A percentile compares a stretch with the other conserved stretches of the same genome.
phyloP scores from a whole-genome alignment of 495 filamentous ascomycete genomes.

The Tuber calosporum region DNA sequence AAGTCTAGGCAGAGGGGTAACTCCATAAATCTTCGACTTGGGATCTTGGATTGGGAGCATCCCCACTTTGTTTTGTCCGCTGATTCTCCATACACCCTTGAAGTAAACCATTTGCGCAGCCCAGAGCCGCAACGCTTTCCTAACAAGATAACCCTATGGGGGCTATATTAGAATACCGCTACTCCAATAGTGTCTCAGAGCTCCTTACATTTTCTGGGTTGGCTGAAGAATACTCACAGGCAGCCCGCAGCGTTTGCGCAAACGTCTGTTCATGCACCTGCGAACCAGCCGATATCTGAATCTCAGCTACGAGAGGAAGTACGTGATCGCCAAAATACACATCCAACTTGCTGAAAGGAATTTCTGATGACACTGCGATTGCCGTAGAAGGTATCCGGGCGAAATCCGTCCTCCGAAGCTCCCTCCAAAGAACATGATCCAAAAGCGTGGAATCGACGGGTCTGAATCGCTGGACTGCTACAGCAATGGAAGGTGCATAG shows the following conservation, averaged over 20 bases:
- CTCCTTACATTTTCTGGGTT: constrained; percentile 27
- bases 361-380: constrained; percentile 31
- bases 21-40: constrained; percentile 28
- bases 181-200: neutral
- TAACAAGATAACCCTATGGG: constrained; percentile 26
- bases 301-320: constrained; percentile 20
- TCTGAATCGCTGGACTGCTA: constrained; percentile 31
- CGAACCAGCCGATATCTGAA: constrained; percentile 16
- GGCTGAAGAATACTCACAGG: constrained; percentile 21
- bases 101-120: constrained; percentile 40
- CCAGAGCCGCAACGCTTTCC: constrained; percentile 39
- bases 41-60: constrained; percentile 34
- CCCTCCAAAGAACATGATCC: constrained; percentile 40
- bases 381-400: constrained; percentile 33
- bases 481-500: constrained; percentile 24
- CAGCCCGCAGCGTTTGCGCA: constrained; percentile 22
- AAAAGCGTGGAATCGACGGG: constrained; percentile 30
- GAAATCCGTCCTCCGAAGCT: constrained; percentile 31
- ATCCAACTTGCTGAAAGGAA: constrained; percentile 23
- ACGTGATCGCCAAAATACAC: constrained; percentile 37
- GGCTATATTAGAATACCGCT: neutral
- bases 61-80: constrained; percentile 24
- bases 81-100: constrained; percentile 36
- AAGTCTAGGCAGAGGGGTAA: constrained; percentile 35
- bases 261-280: constrained; percentile 25